Evolutionary conservation across 2,329 filamentous ascomycete genomes (phyloP).

Genomic region (Seiridium unicorne): DNA sequence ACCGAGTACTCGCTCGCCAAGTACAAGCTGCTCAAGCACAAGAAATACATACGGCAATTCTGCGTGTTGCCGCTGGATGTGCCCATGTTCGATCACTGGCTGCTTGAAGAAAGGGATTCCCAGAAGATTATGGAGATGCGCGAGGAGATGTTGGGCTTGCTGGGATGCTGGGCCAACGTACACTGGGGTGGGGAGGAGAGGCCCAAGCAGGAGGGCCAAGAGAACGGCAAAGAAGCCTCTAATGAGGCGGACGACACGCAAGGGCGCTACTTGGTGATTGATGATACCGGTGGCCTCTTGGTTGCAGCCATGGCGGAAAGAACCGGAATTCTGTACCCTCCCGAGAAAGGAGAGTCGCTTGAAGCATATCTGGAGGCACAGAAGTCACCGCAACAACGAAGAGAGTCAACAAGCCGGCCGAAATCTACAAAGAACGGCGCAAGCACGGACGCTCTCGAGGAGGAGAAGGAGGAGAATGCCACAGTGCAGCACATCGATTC

Average conservation of each 20-base stretch:
- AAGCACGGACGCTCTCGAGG: neutral
- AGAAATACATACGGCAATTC: conserved; percentile 89
- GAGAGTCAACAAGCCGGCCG: conserved; percentile 5
- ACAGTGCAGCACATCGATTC: neutral
- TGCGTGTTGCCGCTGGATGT: conserved; percentile 83
- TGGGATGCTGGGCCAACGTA: conserved; percentile 88
- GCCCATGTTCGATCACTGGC: conserved; percentile 70
- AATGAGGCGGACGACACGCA: conserved; percentile 25
- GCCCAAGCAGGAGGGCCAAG: conserved; percentile 16
- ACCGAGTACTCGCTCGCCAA: conserved; percentile 91
- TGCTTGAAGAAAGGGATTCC: conserved; percentile 78
- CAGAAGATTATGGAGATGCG: conserved; percentile 81
- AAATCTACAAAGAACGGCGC: conserved; percentile 1
- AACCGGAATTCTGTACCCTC: conserved; percentile 73
- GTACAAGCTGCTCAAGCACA: conserved; percentile 91
- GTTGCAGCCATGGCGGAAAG: conserved; percentile 83
- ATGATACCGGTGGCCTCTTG: conserved; percentile 82
- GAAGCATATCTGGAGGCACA: conserved; percentile 10
- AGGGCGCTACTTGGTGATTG: conserved; percentile 77
- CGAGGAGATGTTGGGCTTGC: conserved; percentile 76
- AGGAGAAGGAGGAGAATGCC: neutral
- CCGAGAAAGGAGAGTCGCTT: conserved; percentile 26
- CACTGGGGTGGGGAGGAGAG: conserved; percentile 60
- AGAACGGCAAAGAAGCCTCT: conserved; percentile 23
- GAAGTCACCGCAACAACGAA: conserved; percentile 8